Evolutionary conservation across 2,329 filamentous ascomycete species (phyloP).

Genomic region (Zasmidium citrigriseum): DNA sequence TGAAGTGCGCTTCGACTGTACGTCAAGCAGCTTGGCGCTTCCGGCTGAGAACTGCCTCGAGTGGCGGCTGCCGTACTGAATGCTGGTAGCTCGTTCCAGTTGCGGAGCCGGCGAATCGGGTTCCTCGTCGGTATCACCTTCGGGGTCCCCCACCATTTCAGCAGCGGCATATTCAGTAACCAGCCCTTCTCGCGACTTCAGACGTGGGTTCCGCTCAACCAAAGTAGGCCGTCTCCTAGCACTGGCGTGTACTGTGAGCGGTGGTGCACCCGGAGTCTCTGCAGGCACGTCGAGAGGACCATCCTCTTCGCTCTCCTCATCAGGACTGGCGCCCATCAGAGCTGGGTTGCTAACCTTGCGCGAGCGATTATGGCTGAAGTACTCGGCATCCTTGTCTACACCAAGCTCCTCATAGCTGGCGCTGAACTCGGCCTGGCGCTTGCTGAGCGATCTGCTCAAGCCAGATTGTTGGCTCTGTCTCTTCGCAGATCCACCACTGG

Average conservation of each 20-base stretch:
- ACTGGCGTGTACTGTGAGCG: constrained; percentile 44
- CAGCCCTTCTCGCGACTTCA: constrained; percentile 64
- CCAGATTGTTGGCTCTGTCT: constrained; percentile 47
- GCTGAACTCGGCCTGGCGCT: constrained; percentile 53
- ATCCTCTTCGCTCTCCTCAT: constrained; percentile 40
- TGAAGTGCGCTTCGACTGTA: constrained; percentile 9
- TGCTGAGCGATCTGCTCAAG: constrained; percentile 48
- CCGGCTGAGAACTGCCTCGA: constrained; percentile 74
- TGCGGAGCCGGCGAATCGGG: constrained; percentile 24
- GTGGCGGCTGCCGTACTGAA: constrained; percentile 65
- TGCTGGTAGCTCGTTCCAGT: constrained; percentile 68
- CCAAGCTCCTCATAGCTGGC: constrained; percentile 66
- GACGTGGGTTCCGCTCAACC: constrained; percentile 59
- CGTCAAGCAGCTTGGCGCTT: constrained; percentile 71
- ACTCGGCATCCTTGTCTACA: constrained; percentile 68
- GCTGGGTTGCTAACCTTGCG: constrained; percentile 14
- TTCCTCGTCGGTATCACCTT: constrained; percentile 20
- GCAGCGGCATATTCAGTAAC: constrained; percentile 52
- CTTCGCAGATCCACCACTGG: constrained; percentile 68
- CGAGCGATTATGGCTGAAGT: constrained; percentile 50
- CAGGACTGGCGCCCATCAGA: constrained; percentile 46
- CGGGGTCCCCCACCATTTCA: constrained; percentile 30
- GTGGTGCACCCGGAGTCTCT: constrained; percentile 12
- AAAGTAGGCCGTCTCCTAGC: constrained; percentile 63
- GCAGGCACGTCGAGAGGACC: constrained; percentile 5